These are phyloP conservation scores for Huntiella bhutanensis DNA, from an alignment of 2,329 filamentous ascomycete species.

Conservation along the genomic window DNA sequence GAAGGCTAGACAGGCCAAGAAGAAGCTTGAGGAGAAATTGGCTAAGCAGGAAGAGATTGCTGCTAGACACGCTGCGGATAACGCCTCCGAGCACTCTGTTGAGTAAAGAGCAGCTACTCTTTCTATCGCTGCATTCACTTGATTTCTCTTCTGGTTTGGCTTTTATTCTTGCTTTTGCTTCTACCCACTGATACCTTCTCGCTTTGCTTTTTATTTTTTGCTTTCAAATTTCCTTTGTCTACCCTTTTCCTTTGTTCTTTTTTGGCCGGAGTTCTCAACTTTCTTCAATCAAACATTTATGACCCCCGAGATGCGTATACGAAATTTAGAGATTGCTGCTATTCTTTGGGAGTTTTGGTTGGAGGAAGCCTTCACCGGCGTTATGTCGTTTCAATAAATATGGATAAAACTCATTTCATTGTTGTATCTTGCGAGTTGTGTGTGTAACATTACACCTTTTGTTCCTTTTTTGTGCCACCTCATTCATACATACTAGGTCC, in stretches of 20 bases:
- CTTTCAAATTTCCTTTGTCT: not conserved
- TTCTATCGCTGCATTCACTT: not conserved
- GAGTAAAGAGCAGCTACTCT: not conserved
- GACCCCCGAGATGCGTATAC: no score
- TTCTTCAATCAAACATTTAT: not conserved
- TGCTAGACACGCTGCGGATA: constrained; percentile 6
- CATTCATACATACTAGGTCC: no score
- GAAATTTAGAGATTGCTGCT: no score
- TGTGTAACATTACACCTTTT: not conserved
- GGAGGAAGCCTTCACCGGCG: no score
- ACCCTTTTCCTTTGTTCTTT: not conserved
- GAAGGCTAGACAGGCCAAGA: constrained; percentile 19
- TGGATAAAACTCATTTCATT: no score
- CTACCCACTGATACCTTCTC: not conserved
- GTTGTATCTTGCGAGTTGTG: no score
- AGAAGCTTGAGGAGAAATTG: constrained; percentile 19
- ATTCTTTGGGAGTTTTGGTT: no score
- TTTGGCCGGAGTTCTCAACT: not conserved
- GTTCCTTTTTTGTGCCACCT: not conserved
- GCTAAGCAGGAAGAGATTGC: constrained; percentile 13
- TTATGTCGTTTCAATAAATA: not conserved
- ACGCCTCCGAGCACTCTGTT: not conserved
- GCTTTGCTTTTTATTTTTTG: not conserved
- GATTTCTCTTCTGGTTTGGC: not conserved
- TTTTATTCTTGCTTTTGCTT: not conserved